Evolutionary conservation across 2,329 filamentous ascomycete genomes (phyloP), one percentile per base, ranked within the genome.

Genomic region (Cladosporium sp.): DNA sequence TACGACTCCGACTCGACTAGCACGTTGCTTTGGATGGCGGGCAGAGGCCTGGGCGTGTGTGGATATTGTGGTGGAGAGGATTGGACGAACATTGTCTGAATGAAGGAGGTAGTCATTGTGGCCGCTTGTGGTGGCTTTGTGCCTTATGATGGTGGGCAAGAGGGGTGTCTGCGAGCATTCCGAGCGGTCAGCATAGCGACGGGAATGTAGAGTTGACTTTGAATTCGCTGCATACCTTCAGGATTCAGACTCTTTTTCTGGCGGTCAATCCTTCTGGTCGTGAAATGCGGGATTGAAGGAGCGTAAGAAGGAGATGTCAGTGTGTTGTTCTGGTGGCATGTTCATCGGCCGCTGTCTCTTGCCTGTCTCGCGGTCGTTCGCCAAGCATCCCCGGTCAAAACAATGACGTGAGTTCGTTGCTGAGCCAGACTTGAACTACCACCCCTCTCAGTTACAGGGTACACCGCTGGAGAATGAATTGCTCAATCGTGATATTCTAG

Each of bases 71-170:
- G 66, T 56, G 69, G 66, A 61, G 74, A 74, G 61, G 69, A 64
- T 64, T 68, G 69, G 64, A 89, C 87, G 78, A 80, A 90, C 88
- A 90, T 89, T 73, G 89, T 92, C 67, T 87, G 90, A 72, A 92
- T 88, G 78, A 92, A 89, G 9, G 30, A 34, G 66, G 88, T 88
- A 72, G 87, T 84, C 88, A 90, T 91, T 67, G 69, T 79, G 64
- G 51, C 55, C 54, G 40, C 20, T 25, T 38, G 42, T 15, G 9
- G 42, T 22, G 40, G 42, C 40, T 49, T 39, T 37, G 34, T 19
- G 40, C 25, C 34, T 49, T 56, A 39, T 30, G 42, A 19, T 47
- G 28, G 20, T 56, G 17, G 9, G 54, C 8, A 22, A 25, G 50
- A 42, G 50, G 50, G 40, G 52, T 45, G 17, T 14, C 54, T 56